Conservation (phyloP, 495 filamentous ascomycete genomes). For the Clavariopsis aquatica region DNA sequence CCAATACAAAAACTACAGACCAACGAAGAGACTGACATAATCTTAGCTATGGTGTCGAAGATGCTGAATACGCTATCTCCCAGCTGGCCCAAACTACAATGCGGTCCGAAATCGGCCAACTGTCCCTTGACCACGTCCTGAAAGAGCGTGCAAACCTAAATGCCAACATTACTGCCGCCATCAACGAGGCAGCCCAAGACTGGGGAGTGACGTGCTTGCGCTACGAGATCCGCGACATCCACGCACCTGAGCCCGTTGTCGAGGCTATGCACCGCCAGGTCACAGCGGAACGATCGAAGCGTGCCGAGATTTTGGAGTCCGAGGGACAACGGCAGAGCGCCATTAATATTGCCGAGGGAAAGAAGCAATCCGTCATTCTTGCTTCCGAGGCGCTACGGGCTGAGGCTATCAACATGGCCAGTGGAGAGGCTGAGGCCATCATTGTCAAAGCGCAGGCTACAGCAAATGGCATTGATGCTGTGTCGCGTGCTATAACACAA, state of each 20-base stretch:
- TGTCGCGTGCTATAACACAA: constrained; percentile 68
- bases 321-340: constrained; percentile 94
- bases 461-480: constrained; percentile 81
- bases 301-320: constrained; percentile 93
- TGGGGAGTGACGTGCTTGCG: constrained; percentile 96
- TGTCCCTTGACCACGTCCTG: constrained; percentile 94
- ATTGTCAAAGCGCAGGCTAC: constrained; percentile 82
- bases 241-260: constrained; percentile 89
- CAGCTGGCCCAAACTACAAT: constrained; percentile 98
- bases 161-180: constrained; percentile 93
- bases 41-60: constrained; percentile 90
- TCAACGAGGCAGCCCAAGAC: constrained; percentile 94
- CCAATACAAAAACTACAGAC: not conserved
- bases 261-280: constrained; percentile 98
- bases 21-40: not conserved
- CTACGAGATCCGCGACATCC: constrained; percentile 98
- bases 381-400: constrained; percentile 88
- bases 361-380: constrained; percentile 92
- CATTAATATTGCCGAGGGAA: constrained; percentile 97
- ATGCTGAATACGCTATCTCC: constrained; percentile 97
- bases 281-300: constrained; percentile 92
- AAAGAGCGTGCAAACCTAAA: constrained; percentile 95
- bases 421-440: constrained; percentile 92
- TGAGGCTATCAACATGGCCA: constrained; percentile 88
- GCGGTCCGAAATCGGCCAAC: constrained; percentile 95